Base-by-base conservation (phyloP, 305 asterid species). In the Lippia alba region DNA sequence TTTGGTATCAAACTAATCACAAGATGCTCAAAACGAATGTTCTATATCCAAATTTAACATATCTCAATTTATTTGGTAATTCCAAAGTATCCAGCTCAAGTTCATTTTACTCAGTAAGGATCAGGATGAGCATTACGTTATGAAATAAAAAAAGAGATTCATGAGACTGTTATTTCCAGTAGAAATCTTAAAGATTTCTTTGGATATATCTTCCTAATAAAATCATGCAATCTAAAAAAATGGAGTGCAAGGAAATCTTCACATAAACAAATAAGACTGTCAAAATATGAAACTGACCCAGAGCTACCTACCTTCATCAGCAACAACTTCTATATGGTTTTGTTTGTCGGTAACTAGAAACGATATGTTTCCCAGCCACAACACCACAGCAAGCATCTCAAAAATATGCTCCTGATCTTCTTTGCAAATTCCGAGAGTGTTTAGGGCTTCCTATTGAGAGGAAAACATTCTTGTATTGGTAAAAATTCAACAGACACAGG, bases 361-460 rank as follows among this genome's bases (percentile, higher is more conserved):
- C 19, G 95, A 86, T 78, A 91, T 89, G 86, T 95, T 92, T 64
- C 99, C 98, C 79, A 95, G 81, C 99, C 99, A 95, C 81, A 95
- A 78, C 72, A 95, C 91, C 58, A 97, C 96, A 64, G 98, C 94
- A 82, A 95, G 84, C 91, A 92, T 84, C 88, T 85, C 90, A 78
- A 91, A 88, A 71, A 78, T 89, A 76, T 77, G 85, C 78, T 87
- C 89, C 82, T 95, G 98, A 56, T 86, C 90, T 71, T 89, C 92
- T 79, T 84, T 81, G 82, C 85, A 72, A 73, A 95, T 92, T 80
- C 81, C 56, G 54, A 85, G 72, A 63, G 82, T 70, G 76, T 82
- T 76, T 59, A 92, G 75, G 69, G 97, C 96, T 73, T 76, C 96
- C 99, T 95, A 82, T 63, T 66, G 68, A 82, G 68, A 75, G 45